phyloP scores from a whole-genome alignment of 441 rosid genomes.

The Theobroma grandiflorum region DNA sequence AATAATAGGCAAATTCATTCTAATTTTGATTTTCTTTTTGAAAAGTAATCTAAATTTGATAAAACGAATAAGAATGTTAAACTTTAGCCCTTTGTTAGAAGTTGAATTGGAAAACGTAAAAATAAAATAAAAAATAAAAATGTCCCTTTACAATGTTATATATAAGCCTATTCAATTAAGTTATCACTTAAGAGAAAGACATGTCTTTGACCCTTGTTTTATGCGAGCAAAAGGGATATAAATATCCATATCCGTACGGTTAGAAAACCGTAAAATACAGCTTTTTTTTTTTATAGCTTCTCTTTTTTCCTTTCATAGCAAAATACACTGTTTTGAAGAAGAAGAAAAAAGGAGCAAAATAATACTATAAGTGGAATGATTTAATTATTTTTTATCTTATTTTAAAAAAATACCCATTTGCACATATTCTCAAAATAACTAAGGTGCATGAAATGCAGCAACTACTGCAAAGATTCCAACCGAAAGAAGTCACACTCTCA shows the following conservation, averaged over 20 bases:
- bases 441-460: not conserved
- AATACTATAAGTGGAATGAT: not conserved
- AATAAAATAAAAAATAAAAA: not conserved
- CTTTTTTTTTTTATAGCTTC: not conserved
- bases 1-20: not conserved
- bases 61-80: constrained; percentile 15
- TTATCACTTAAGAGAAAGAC: not conserved
- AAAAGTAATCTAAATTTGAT: not conserved
- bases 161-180: not conserved
- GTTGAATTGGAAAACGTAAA: not conserved
- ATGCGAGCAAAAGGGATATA: not conserved
- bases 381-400: not conserved
- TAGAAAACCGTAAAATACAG: not conserved
- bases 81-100: not conserved
- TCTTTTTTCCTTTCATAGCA: not conserved
- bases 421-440: not conserved
- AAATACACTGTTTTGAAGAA: not conserved
- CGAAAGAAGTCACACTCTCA: not conserved
- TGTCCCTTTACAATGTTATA: not conserved
- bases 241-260: not conserved
- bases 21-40: not conserved
- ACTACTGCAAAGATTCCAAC: constrained; percentile 1
- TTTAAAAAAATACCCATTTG: not conserved
- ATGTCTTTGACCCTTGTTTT: not conserved
- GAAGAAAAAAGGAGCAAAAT: not conserved